Percentiles rank a stretch among this genome's conserved stretches.
Conservation (phyloP, 495 filamentous ascomycete genomes). For the Recurvomyces mirabilis region DNA sequence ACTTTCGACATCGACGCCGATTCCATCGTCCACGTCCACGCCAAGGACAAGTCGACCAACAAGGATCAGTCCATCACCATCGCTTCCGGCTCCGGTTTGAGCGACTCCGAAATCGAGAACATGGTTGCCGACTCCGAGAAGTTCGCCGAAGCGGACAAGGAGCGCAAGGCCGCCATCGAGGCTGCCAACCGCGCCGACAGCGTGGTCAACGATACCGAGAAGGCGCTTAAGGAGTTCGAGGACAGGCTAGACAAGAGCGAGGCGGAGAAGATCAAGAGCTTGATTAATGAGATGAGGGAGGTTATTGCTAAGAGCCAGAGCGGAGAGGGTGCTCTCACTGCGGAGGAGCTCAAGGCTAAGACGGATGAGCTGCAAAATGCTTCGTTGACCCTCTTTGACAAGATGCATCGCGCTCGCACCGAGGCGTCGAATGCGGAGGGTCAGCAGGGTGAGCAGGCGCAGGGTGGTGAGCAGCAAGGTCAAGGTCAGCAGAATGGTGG, state of each 20-base stretch:
- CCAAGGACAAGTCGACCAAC: conserved; percentile 98
- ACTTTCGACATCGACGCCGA: conserved; percentile 99
- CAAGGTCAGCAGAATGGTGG: too few species aligned
- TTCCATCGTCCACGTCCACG: conserved; percentile 96
- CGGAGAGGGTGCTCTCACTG: conserved; percentile 73
- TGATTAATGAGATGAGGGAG: conserved; percentile 81
- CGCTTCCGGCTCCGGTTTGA: conserved; percentile 95
- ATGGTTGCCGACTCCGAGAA: conserved; percentile 98
- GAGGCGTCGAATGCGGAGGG: conserved; percentile 43
- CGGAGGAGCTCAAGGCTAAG: conserved; percentile 92
- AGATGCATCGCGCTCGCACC: conserved; percentile 93
- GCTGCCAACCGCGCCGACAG: conserved; percentile 92
- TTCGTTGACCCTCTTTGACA: conserved; percentile 93
- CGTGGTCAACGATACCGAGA: conserved; percentile 95
- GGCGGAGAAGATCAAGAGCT: conserved; percentile 82
- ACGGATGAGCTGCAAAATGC: conserved; percentile 93
- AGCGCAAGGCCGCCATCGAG: conserved; percentile 91
- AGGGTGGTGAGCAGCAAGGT: conserved; percentile 25
- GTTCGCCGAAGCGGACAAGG: conserved; percentile 90
- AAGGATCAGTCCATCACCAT: conserved; percentile 99
- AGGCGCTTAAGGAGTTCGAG: conserved; percentile 91
- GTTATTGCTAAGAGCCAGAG: conserved; percentile 89
- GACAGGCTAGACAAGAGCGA: conserved; percentile 95
- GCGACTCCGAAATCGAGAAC: conserved; percentile 80
- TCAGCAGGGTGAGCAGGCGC: conserved; percentile 17